Evolutionary conservation across 345 rosid species (phyloP), one percentile per base, ranked within the genome.

Genomic region (Cardamine resedifolia): DNA sequence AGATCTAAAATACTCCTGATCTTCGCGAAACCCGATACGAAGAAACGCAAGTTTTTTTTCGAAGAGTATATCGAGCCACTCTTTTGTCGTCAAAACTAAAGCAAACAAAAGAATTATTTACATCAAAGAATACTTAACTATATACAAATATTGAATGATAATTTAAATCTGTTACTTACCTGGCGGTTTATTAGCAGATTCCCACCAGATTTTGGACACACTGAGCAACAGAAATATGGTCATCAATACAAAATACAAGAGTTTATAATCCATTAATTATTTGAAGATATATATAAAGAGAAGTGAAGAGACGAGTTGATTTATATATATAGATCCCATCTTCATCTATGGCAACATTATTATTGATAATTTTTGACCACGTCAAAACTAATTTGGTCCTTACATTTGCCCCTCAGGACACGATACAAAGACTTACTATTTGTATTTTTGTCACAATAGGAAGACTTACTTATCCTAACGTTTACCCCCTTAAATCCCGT

Each of bases 1-100:
- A 28, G 73, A 58, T 67, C 33, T 50, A 67, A 74, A 67, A 36
- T 74, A 67, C 16, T 74, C 68, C 50, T 74, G 73, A 30, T 74
- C 73, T 67, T 74, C 27, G 71, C 7, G 6, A 44, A 58, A 74
- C 8, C 78, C 73, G 12, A 60, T 16, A 18, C 52, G 73, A 59
- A 74, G 68, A 1, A 67, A 16, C 68, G 55, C 55, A 3, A 0
- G 21, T 51, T 71, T 66, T 21, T 38, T 9, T 66, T 41, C 45
- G 21, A 59, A 74, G 33, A 66, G 68, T 16, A 0, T 51, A 31
- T 74, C 73, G 68, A 74, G 28, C 78, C 44, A 28, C 47, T 68
- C 78, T 44, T 20, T 67, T 39, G 47, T 21, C 30, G 62, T 59
- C 12, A 28, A 11, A 39, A 67, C 78, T 72, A 50, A 50, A 39